Percentiles rank a stretch among this genome's conserved stretches.
Evolutionary conservation across 352 stramenopile species (phyloP).

Genomic region (Phytopythium montanum): DNA sequence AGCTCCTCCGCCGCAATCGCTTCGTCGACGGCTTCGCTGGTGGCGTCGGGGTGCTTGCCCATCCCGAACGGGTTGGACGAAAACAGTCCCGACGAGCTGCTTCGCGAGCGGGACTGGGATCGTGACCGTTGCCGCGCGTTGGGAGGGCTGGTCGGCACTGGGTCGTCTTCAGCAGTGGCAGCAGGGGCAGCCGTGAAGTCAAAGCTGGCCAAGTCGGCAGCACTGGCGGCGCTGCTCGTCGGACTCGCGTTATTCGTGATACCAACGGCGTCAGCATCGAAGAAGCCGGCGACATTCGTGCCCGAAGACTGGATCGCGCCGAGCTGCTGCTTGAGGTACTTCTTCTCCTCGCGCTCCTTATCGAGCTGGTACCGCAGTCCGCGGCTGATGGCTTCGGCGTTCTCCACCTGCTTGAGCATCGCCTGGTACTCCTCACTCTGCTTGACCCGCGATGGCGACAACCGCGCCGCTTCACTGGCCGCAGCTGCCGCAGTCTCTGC

Average conservation of each 20-base stretch:
- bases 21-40: not conserved
- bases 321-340: constrained; percentile 65
- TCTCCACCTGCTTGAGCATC: constrained; percentile 51
- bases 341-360: constrained; percentile 78
- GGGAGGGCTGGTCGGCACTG: constrained; percentile 11
- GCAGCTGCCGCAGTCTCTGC: not conserved
- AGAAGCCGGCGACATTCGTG: constrained; percentile 18
- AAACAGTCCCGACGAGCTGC: constrained; percentile 6
- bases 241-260: constrained; percentile 19
- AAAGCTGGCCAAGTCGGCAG: constrained; percentile 57
- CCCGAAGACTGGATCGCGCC: constrained; percentile 27
- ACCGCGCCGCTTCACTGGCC: constrained; percentile 12
- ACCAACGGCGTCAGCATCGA: constrained; percentile 10
- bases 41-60: not conserved
- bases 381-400: constrained; percentile 62
- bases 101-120: constrained; percentile 5
- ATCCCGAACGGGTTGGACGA: constrained; percentile 5
- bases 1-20: not conserved
- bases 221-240: constrained; percentile 37
- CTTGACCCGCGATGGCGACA: constrained; percentile 23
- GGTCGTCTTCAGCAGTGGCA: constrained; percentile 15
- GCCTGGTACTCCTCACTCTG: constrained; percentile 52
- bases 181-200: constrained; percentile 31
- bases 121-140: constrained; percentile 1
- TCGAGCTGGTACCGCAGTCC: constrained; percentile 69